These are phyloP conservation scores for Fusarium sp. DNA, from an alignment of 2,329 filamentous ascomycete genomes.

Conservation along the genomic window DNA sequence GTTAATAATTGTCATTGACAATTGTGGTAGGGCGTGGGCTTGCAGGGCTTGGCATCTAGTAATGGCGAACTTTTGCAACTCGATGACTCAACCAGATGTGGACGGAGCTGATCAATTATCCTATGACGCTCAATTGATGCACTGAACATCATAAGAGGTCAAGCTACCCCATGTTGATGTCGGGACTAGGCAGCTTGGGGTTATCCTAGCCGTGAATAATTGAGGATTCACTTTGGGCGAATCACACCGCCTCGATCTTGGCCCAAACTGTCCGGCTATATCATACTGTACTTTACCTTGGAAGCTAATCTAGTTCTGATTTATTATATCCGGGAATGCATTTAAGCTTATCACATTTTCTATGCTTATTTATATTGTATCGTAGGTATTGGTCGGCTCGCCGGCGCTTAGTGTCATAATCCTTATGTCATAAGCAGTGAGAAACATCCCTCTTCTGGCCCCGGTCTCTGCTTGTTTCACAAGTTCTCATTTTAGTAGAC, in stretches of 20 bases:
- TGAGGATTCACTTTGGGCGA: not conserved
- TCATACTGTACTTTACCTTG: not conserved
- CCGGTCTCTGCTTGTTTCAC: too few species aligned
- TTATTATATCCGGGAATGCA: not conserved
- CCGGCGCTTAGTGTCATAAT: too few species aligned
- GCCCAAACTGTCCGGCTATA: not conserved
- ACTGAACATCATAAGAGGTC: not conserved
- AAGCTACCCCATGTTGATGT: not conserved
- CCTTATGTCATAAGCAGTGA: too few species aligned
- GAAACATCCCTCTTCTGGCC: too few species aligned
- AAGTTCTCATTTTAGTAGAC: too few species aligned
- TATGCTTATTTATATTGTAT: not conserved
- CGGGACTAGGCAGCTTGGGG: slow-evolving; percentile 4
- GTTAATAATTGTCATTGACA: slow-evolving; percentile 24
- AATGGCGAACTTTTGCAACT: not conserved
- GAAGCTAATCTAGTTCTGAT: not conserved
- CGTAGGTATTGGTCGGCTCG: too few species aligned
- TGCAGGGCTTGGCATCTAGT: slow-evolving; percentile 26
- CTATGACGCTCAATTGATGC: slow-evolving; percentile 19
- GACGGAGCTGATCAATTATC: not conserved
- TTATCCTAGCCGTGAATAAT: slow-evolving; percentile 26
- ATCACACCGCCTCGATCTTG: not conserved
- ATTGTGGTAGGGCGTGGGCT: not conserved
- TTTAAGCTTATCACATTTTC: not conserved
- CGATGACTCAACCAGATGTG: slow-evolving; percentile 11